phyloP scores from a whole-genome alignment of 164 flowering plant species.

The Liquidambar formosana region DNA sequence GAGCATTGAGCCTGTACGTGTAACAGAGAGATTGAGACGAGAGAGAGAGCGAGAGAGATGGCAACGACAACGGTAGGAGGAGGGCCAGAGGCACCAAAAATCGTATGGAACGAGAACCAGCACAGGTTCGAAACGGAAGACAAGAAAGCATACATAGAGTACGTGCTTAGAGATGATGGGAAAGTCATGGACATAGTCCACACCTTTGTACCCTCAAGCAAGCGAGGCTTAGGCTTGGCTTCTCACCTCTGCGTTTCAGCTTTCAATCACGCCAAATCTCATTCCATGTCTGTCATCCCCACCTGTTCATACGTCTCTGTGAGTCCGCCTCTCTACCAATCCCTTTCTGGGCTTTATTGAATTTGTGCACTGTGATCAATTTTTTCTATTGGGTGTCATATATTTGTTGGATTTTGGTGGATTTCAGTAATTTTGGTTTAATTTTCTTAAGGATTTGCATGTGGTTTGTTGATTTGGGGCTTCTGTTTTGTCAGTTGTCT shows the following conservation, averaged over 20 bases:
- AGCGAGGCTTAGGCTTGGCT: slow-evolving; percentile 81
- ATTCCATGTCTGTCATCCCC: slow-evolving; percentile 64
- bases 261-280: slow-evolving; percentile 62
- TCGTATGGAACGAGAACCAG: slow-evolving; percentile 54
- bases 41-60: slow-evolving; percentile 22
- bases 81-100: slow-evolving; percentile 34
- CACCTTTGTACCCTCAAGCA: slow-evolving; percentile 75
- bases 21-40: no score
- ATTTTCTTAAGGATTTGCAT: background rate
- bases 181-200: slow-evolving; percentile 76
- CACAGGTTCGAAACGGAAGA: slow-evolving; percentile 74
- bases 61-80: slow-evolving; percentile 9
- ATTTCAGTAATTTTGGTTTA: background rate
- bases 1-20: no score
- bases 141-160: slow-evolving; percentile 63
- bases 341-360: background rate
- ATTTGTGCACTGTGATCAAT: background rate
- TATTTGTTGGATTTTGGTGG: background rate
- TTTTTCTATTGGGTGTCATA: background rate
- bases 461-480: background rate
- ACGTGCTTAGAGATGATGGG: slow-evolving; percentile 40
- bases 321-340: slow-evolving; percentile 16
- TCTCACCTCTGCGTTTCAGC: slow-evolving; percentile 71
- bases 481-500: background rate
- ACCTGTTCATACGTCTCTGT: slow-evolving; percentile 89